Evolutionary conservation across 2,329 filamentous ascomycete species (phyloP), one percentile per base, ranked within the genome.

Genomic region (Ophiognomonia clavigignenti-juglandacearum): DNA sequence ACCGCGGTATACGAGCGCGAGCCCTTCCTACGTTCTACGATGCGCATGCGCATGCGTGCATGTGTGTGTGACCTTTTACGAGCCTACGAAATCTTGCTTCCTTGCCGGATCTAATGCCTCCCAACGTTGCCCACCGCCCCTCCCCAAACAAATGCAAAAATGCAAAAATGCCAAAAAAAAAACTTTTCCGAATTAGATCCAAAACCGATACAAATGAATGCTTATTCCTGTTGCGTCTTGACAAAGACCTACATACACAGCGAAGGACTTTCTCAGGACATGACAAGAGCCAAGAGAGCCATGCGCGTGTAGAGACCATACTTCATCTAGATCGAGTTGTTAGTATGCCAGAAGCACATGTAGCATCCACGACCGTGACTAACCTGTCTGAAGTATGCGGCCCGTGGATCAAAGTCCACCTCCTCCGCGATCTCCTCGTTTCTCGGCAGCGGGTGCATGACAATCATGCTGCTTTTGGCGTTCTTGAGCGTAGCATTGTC

Each of bases 341-440:
- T 35, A 47, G 29, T 16, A 36, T n/a, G 24, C 39, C 13, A 48
- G 54, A 24, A 37, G 40, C 64, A 83, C 66, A 81, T 74, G 56
- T 55, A 6, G 16, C 45, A 0, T 10, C 8, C 4, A 31, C 32
- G n/a, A 40, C 11, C 22, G 32, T 26, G n/a, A 78, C 87, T 82
- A 72, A 96, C 92, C 86, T 98, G 93, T 86, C 93, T 83, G 72
- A 98, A 98, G 74, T 98, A 98, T 47, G 93, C 92, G 50, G 93
- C 93, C 59, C 93, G 76, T 65, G 95, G 89, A 72, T 98, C 93
- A 71, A 95, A 96, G 69, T 98, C 93, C 40, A 98, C 90, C 73
- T 98, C 93, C 70, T 95, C 89, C 27, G 84, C 83, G 63, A 98
- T 85, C 77, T 98, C 93, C 56, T 86, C 83, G 62, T 97, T 97